phyloP scores from a whole-genome alignment of 768 basidiomycete genomes.

The Trametes coccinea region DNA sequence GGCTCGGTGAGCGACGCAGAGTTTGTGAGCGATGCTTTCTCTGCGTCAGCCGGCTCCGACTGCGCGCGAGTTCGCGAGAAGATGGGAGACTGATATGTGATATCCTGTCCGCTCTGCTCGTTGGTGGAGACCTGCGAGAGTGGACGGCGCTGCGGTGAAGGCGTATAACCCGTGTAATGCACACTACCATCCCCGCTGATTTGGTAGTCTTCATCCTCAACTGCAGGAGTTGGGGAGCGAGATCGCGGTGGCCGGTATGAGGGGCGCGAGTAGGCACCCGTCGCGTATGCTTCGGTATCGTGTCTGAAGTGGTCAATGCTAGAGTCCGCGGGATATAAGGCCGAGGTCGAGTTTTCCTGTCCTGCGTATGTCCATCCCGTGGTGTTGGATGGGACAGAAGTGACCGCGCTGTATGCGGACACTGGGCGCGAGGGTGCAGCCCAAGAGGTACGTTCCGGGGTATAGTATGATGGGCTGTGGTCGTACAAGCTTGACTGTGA shows the following conservation, averaged over 20 bases:
- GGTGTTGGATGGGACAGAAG: constrained; percentile 12
- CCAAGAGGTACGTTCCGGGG: constrained; percentile 13
- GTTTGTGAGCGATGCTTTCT: constrained; percentile 22
- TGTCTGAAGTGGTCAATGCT: constrained; percentile 62
- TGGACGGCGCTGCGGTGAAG: constrained; percentile 15
- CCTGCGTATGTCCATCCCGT: constrained; percentile 18
- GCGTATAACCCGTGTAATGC: constrained; percentile 47
- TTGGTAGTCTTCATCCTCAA: constrained; percentile 71
- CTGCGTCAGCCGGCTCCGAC: constrained; percentile 18
- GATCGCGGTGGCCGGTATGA: constrained; percentile 57
- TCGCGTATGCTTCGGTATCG: constrained; percentile 70
- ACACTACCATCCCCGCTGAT: constrained; percentile 56
- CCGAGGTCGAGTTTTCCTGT: constrained; percentile 15
- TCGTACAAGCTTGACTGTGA: constrained; percentile 18
- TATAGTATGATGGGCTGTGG: constrained; percentile 10
- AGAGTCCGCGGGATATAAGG: constrained; percentile 24
- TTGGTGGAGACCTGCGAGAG: constrained; percentile 13
- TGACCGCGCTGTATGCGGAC: constrained; percentile 23
- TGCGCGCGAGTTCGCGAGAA: constrained; percentile 10
- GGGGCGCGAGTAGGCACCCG: constrained; percentile 54
- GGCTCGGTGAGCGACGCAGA: constrained; percentile 19
- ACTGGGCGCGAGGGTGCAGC: constrained; percentile 19
- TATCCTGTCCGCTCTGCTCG: constrained; percentile 11
- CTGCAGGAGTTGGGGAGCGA: constrained; percentile 74
- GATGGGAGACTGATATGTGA: neutral